Conservation (phyloP, 345 rosid species). For the Angophora floribunda region DNA sequence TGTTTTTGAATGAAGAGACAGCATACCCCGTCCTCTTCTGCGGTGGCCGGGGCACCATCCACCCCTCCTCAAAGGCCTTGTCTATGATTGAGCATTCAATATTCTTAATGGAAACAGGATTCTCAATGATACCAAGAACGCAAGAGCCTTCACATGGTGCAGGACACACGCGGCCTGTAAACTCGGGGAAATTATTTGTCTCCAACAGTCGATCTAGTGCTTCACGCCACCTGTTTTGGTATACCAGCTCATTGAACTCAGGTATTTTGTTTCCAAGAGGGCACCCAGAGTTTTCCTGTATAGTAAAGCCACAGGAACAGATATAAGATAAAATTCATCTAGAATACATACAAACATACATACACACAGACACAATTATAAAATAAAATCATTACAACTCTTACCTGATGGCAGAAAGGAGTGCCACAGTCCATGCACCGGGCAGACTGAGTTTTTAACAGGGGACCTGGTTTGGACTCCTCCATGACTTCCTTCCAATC, state of each 20-base stretch:
- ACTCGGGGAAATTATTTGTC: slow-evolving; percentile 98
- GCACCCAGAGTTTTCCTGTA: slow-evolving; percentile 95
- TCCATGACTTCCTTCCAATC: slow-evolving; percentile 97
- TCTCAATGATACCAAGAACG: slow-evolving; percentile 98
- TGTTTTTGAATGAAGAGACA: not conserved
- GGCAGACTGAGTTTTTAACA: slow-evolving; percentile 87
- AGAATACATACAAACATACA: not conserved
- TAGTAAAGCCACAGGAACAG: not conserved
- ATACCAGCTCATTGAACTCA: slow-evolving; percentile 93
- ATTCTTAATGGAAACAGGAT: slow-evolving; percentile 93
- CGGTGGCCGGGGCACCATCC: slow-evolving; percentile 98
- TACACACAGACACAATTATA: not conserved
- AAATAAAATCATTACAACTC: not conserved
- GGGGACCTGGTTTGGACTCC: slow-evolving; percentile 73
- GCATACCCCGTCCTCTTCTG: slow-evolving; percentile 77
- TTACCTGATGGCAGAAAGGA: slow-evolving; percentile 98
- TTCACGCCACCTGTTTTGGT: slow-evolving; percentile 98
- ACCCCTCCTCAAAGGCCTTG: slow-evolving; percentile 95
- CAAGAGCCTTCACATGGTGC: slow-evolving; percentile 99
- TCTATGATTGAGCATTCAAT: slow-evolving; percentile 93
- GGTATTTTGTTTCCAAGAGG: slow-evolving; percentile 99
- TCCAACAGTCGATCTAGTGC: slow-evolving; percentile 93
- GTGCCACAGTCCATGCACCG: slow-evolving; percentile 99
- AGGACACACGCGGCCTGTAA: slow-evolving; percentile 99
- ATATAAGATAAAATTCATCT: not conserved